These are phyloP conservation scores for Taiwanofungus camphoratus DNA, from an alignment of 1,284 basidiomycete genomes.

Conservation along the genomic window DNA sequence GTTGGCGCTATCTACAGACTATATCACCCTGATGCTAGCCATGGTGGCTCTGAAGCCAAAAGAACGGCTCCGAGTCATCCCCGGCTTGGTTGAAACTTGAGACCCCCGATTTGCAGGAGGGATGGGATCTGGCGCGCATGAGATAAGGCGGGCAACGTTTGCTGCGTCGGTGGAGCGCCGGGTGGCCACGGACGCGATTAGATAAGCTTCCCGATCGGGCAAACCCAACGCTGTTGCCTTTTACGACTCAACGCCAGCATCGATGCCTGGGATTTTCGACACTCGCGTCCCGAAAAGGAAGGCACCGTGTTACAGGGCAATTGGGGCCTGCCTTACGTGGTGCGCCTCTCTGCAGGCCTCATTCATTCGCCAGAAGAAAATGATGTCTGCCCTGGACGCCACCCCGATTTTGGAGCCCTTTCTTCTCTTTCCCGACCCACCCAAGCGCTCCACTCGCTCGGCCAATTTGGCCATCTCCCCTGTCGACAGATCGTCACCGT, in stretches of 20 bases:
- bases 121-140: too few species aligned
- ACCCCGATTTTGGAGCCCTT: background rate
- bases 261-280: slow-evolving; percentile 5
- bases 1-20: too few species aligned
- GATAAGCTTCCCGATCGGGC: slow-evolving; percentile 2
- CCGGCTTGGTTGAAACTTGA: too few species aligned
- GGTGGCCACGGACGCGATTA: too few species aligned
- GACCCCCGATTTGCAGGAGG: too few species aligned
- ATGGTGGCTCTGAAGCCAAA: too few species aligned
- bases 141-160: too few species aligned
- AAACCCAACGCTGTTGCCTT: slow-evolving; percentile 4
- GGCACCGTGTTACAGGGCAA: background rate
- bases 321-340: slow-evolving; percentile 3
- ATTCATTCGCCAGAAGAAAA: background rate
- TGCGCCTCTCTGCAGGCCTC: slow-evolving; percentile 1
- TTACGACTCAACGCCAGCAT: slow-evolving; percentile 10
- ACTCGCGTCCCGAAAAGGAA: slow-evolving; percentile 2
- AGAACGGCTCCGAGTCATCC: too few species aligned
- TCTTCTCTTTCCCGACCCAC: background rate
- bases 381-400: too few species aligned
- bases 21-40: too few species aligned
- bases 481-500: background rate
- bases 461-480: background rate
- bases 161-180: too few species aligned
- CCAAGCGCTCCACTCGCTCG: background rate